Evolutionary conservation across 805 yeast genomes (phyloP), one percentile per base, ranked within the genome.

Genomic region (Metschnikowia gelsemii): DNA sequence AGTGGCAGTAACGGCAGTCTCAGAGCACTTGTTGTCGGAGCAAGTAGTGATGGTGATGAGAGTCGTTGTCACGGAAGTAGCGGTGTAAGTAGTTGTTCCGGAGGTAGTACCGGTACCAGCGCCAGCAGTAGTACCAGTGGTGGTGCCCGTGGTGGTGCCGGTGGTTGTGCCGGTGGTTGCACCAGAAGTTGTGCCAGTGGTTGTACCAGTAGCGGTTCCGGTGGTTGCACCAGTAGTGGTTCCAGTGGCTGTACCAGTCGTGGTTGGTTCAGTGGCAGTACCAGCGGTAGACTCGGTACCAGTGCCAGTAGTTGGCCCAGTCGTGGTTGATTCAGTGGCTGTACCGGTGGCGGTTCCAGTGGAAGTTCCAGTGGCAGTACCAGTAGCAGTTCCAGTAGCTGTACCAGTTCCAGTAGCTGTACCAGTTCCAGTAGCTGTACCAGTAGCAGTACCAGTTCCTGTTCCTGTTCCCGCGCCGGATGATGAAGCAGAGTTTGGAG

Each of bases 271-370:
- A 22, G 31, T 29, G n/a, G 50, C 37, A 26, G 32, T 12, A 11
- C 25, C 28, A 35, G 38, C 51, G 39, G 64, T 54, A 43, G 43
- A 40, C 18, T 45, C 37, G 25, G 16, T 19, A 20, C 18, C 34
- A 5, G 13, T 9, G n/a, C 8, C 25, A 19, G 22, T 20, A 19
- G 25, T 31, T 2, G 34, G 20, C 3, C 34, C 25, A 29, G 72
- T 66, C 48, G 72, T 63, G n/a, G 43, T 42, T 24, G 62, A 56
- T 22, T 51, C 47, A 23, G 66, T 51, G 33, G 52, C 35, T 5
- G 59, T 53, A 35, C 72, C 71, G 11, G 25, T 22, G 25, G 25
- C 20, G 8, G 18, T 2, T 2, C 2, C 18, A 13, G 20, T 16
- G 30, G 14, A 8, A 8, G n/a, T 16, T 12, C 16, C 30, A 27